A percentile compares a stretch with the other conserved stretches of the same genome.
Evolutionary conservation across 2,329 filamentous ascomycete genomes (phyloP).

Genomic region (Aspergillus texensis): DNA sequence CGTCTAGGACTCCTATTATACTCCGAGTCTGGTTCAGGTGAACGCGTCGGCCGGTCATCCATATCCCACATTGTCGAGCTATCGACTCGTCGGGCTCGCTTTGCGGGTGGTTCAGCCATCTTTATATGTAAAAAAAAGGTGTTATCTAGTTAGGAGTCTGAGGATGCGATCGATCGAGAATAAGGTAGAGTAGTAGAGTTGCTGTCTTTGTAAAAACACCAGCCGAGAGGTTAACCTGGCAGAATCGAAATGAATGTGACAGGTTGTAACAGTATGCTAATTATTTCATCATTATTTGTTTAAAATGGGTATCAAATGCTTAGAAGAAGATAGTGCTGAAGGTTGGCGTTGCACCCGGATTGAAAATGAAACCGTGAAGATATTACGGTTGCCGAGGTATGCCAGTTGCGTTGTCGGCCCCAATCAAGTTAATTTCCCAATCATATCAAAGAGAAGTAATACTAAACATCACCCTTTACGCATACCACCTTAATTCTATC

Average conservation of each 20-base stretch:
- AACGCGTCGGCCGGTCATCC: constrained; percentile 35
- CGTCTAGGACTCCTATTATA: constrained; percentile 40
- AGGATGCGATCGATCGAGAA: not conserved
- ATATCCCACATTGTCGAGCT: constrained; percentile 65
- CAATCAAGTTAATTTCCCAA: not conserved
- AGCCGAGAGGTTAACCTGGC: not conserved
- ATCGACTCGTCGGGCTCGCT: constrained; percentile 57
- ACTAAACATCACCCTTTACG: not conserved
- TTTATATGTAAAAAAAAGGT: constrained; percentile 12
- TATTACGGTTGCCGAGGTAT: constrained; percentile 7
- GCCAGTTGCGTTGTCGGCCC: not conserved
- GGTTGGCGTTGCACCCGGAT: not conserved
- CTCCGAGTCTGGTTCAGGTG: constrained; percentile 31
- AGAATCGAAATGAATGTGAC: not conserved
- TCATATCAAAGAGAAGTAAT: not conserved
- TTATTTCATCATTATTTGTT: constrained; percentile 6
- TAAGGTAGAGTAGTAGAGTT: not conserved
- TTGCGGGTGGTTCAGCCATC: constrained; percentile 58
- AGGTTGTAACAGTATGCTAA: not conserved
- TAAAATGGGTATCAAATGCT: constrained; percentile 15
- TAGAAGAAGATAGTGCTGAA: not conserved
- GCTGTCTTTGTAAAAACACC: not conserved
- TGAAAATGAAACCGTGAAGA: constrained; percentile 4
- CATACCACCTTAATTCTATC: not conserved
- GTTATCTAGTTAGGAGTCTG: not conserved